Base-by-base conservation (phyloP, 148 eudicot species). In the Silene latifolia region DNA sequence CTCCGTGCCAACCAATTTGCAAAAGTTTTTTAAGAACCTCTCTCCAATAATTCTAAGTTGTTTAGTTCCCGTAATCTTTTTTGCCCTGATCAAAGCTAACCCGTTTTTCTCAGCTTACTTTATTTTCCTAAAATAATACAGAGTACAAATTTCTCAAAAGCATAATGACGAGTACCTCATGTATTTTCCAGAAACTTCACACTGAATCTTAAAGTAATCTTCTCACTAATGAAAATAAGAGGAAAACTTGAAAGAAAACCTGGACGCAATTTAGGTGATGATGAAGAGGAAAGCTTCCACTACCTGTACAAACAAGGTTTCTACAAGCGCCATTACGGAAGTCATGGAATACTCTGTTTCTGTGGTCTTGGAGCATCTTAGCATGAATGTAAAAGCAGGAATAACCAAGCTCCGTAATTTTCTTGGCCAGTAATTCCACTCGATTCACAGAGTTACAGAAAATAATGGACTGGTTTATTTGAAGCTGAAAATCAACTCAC, bases 361-460 rank as follows among this genome's bases (percentile, higher is more conserved):
- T 88, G 57, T 93, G 98, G 78, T 93, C 96, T 79, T 93, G 98
- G 69, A 93, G 87, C 98, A 93, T 93, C 82, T 93, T 92, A 46
- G 98, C 98, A 87, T 92, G 98, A 77, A 92, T 92, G 76, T 92
- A 92, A 85, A 92, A 90, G 81, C 98, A 92, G 48, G 98, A 92
- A 82, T 86, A 92, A 61, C 96, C 98, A 76, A 92, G 91, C 86
- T 92, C 97, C 10, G 97, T 92, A 73, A 92, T 92, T 88, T 92
- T 92, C 85, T 86, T 90, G 63, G 96, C 98, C 77, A 93, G 76
- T 67, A 93, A 87, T 66, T 93, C 98, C 59, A 93, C 98, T 19
- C 96, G 91, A 75, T 90, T 93, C 59, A 93, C 98, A 72, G 98
- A 93, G 78, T 90, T 93, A 90, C 98, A 93, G 78, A 92, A 92